These are phyloP conservation scores for Penicillium goetzii DNA, from an alignment of 495 filamentous ascomycete genomes.

Conservation along the genomic window DNA sequence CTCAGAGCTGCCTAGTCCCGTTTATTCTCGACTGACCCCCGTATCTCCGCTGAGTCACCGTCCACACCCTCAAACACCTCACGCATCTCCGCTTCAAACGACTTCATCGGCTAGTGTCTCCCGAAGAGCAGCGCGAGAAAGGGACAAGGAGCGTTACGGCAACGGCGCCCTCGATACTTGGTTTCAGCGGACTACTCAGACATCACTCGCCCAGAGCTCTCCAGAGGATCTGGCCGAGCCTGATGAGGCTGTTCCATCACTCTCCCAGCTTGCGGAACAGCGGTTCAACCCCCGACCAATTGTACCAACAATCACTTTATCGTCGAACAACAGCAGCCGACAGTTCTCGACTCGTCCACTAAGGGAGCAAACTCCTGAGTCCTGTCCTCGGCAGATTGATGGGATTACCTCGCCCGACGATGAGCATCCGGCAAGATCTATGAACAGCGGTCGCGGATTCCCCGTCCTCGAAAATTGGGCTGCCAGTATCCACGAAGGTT, in stretches of 20 bases:
- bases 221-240: background rate
- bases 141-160: slow-evolving; percentile 40
- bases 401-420: background rate
- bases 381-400: background rate
- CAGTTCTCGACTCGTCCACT: background rate
- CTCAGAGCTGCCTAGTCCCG: slow-evolving; percentile 13
- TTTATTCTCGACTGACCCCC: slow-evolving; percentile 15
- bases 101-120: background rate
- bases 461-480: slow-evolving; percentile 50
- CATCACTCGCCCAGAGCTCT: slow-evolving; percentile 10
- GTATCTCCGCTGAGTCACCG: slow-evolving; percentile 15
- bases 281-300: slow-evolving; percentile 22
- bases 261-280: slow-evolving; percentile 31
- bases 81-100: background rate
- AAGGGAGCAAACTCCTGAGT: background rate
- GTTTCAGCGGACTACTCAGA: slow-evolving; percentile 40
- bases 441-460: slow-evolving; percentile 36
- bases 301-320: background rate
- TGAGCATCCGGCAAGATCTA: background rate
- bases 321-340: background rate
- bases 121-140: slow-evolving; percentile 29
- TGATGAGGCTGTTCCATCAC: slow-evolving; percentile 18
- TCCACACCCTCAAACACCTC: background rate
- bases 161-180: slow-evolving; percentile 48
- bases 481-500: slow-evolving; percentile 35